These are phyloP conservation scores for Dendrobium nobile DNA, from an alignment of 106 monocot species.

Conservation along the genomic window DNA sequence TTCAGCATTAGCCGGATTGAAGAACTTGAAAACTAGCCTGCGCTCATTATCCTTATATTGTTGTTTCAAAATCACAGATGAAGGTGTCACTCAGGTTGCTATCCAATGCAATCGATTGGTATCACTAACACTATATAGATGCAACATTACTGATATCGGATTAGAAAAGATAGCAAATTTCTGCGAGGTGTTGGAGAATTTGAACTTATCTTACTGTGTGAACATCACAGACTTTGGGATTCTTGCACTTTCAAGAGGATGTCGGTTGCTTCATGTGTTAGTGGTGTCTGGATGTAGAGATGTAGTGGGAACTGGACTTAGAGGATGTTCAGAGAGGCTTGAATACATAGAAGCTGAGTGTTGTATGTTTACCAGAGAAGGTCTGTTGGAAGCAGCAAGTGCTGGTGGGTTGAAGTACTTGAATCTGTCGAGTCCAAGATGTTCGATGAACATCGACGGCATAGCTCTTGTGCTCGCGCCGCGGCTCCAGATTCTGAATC, in stretches of 20 bases:
- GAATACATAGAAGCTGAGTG: slow-evolving; percentile 73
- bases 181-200: slow-evolving; percentile 41
- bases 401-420: slow-evolving; percentile 72
- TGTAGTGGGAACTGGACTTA: slow-evolving; percentile 53
- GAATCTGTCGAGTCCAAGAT: slow-evolving; percentile 39
- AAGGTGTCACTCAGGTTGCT: slow-evolving; percentile 40
- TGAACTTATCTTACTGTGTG: slow-evolving; percentile 57
- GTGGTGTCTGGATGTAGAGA: slow-evolving; percentile 61
- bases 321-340: slow-evolving; percentile 43
- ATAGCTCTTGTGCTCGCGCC: slow-evolving; percentile 37
- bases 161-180: slow-evolving; percentile 36
- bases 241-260: slow-evolving; percentile 32
- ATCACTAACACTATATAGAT: slow-evolving; percentile 53
- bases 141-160: slow-evolving; percentile 62
- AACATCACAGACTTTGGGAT: slow-evolving; percentile 61
- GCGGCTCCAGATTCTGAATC: slow-evolving; percentile 49
- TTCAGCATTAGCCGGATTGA: slow-evolving; percentile 32
- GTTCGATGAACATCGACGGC: slow-evolving; percentile 27
- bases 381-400: slow-evolving; percentile 39
- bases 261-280: slow-evolving; percentile 32
- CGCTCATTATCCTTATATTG: slow-evolving; percentile 53
- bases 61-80: slow-evolving; percentile 58
- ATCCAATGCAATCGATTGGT: slow-evolving; percentile 39
- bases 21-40: slow-evolving; percentile 31
- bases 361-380: slow-evolving; percentile 57